Evolutionary conservation across 2,329 filamentous ascomycete genomes (phyloP), one percentile per base, ranked within the genome.

Genomic region (Nannizziopsis barbatae): DNA sequence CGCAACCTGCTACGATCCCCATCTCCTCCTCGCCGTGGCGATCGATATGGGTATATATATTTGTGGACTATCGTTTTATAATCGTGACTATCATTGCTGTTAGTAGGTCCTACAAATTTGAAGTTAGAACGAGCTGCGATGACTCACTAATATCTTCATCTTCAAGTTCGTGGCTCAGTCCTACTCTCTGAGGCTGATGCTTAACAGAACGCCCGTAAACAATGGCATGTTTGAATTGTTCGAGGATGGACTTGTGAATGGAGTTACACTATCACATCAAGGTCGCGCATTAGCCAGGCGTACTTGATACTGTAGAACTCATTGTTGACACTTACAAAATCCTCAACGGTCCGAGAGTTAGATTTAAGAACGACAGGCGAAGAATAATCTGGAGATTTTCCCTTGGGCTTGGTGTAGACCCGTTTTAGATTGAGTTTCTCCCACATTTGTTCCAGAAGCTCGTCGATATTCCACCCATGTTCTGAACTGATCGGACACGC

Each of bases 121-220:
- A 10, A 30, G 9, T 1, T 15, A 17, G 36, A 30, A 15, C 5
- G 2, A 7, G n/a, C 15, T 17, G 35, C n/a, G 7, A 31, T 38
- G 33, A 74, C 82, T 72, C 75, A 90, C 86, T 86, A 69, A 98
- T 95, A 71, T 98, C 92, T 71, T 98, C 92, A 66, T 98, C 92
- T 50, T 81, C 86, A 61, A 98, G 75, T 73, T 95, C 87, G 66
- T 98, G 92, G 46, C 78, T 73, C 56, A 98, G 76, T 43, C 92
- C 92, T 54, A 96, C 92, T 61, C 89, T 80, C 71, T 98, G 92
- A 56, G 92, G 92, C 71, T 96, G 92, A 72, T 98, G 92, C 76
- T 96, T 96, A 58, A 96, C 90, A 49, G 89, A 95, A 66, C 90
- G 92, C 58, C 92, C 92, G 67, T 96, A 98, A 37, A 98, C 92